Base-by-base conservation (phyloP, 768 basidiomycete genomes). In the Naganishia vishniacii region DNA sequence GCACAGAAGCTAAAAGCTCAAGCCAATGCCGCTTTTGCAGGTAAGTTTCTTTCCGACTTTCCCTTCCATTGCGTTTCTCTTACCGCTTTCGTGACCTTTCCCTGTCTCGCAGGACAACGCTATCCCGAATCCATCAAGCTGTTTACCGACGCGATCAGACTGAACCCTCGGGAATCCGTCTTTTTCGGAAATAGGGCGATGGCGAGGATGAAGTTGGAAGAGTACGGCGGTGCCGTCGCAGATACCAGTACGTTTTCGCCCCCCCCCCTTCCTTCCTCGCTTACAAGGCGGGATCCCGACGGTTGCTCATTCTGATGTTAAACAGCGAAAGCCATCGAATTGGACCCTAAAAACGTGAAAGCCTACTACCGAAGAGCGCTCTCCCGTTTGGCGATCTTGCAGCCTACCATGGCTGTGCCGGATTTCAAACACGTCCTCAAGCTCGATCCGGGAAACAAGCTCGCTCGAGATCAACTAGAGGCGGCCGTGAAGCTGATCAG, bases 121-220 rank as follows among this genome's bases (percentile, higher is more conserved):
- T 98, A 92, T 75, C 81, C 82, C 23, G 75, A 78, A 16, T 91
- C 93, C 12, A 86, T 88, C 11, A 81, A 83, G 42, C 78, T 95
- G 40, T 99, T 98, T 76, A 83, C 87, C 2, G 79, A 85, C 40
- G 90, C 94, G 1, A 88, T 98, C 69, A 85, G 87, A 68, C 83
- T 86, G 73, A 92, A 99, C 74, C 92, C 91, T 0, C 80, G 81
- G 61, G 94, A 97, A 71, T 80, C 91, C 59, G 92, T 91, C 15
- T 77, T 94, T 59, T 98, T 89, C 88, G 92, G 88, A 74, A 98
- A 98, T 78, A 84, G 94, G 40, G 91, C 95, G 1, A 89, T 91
- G 78, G 83, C 89, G 15, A 84, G 94, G 56, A 90, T 93, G 78
- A 95, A 89, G 79, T 78, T 98, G 61, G 81, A 99, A 76, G 86